These are phyloP conservation scores for Candida nanaspora DNA, from an alignment of 805 yeast species.

Conservation along the genomic window DNA sequence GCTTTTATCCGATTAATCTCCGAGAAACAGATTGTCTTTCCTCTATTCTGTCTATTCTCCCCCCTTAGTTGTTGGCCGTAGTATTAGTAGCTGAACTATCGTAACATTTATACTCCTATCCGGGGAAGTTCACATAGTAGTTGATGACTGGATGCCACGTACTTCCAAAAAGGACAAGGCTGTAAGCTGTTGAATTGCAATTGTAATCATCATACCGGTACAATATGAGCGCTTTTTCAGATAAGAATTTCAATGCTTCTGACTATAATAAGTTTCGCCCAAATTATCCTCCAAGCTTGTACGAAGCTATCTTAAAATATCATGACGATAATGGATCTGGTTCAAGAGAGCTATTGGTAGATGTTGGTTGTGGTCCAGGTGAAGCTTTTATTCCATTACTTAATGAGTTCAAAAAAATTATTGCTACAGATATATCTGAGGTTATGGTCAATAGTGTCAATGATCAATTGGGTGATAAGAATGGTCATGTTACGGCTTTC, in stretches of 20 bases:
- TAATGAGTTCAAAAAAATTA: slow-evolving; percentile 24
- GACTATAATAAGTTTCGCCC: slow-evolving; percentile 60
- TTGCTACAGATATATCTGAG: slow-evolving; percentile 41
- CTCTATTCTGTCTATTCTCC: too few relatives aligned
- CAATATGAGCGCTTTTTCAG: slow-evolving; percentile 61
- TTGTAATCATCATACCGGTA: too few relatives aligned
- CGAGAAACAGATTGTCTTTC: too few relatives aligned
- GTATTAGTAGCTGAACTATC: too few relatives aligned
- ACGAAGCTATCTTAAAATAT: slow-evolving; percentile 23
- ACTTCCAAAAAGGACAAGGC: too few relatives aligned
- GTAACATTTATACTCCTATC: too few relatives aligned
- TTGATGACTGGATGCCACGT: too few relatives aligned
- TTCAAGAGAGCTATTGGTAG: slow-evolving; percentile 32
- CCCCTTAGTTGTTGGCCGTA: too few relatives aligned
- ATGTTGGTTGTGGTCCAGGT: slow-evolving; percentile 55
- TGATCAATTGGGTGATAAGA: not conserved
- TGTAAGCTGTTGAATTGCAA: too few relatives aligned
- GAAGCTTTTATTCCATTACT: slow-evolving; percentile 40
- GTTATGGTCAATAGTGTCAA: slow-evolving; percentile 36
- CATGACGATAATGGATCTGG: slow-evolving; percentile 8
- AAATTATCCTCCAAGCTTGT: slow-evolving; percentile 41
- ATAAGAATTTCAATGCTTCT: slow-evolving; percentile 40
- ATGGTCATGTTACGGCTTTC: not conserved
- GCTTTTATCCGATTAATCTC: too few relatives aligned
- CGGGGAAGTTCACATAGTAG: too few relatives aligned